Conservation (phyloP, 129 eudicot genomes). For the Mikania micrantha region DNA sequence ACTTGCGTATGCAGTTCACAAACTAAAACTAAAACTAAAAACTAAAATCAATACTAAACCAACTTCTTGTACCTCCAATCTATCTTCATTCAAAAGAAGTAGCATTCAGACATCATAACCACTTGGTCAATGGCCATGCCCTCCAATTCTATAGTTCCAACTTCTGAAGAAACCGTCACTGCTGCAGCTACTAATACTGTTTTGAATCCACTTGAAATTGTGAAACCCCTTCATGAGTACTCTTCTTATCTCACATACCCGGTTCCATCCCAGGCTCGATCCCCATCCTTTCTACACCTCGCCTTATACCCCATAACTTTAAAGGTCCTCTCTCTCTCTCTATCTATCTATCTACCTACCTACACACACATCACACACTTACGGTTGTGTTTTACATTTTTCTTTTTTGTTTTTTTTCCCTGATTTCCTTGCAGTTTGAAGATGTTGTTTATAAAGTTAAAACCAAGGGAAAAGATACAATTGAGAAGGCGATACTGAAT, state of each 20-base stretch:
- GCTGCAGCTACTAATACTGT: background rate
- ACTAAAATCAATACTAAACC: constrained; percentile 22
- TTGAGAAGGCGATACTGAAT: constrained; percentile 79
- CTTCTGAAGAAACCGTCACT: constrained; percentile 34
- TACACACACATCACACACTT: too few relatives aligned
- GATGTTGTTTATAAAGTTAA: constrained; percentile 82
- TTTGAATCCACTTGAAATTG: constrained; percentile 31
- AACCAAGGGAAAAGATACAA: constrained; percentile 34
- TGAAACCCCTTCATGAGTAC: constrained; percentile 32
- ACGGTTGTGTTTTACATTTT: background rate
- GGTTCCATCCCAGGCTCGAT: constrained; percentile 31
- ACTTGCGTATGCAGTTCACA: constrained; percentile 39
- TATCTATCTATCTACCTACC: background rate
- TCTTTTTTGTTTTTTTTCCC: background rate
- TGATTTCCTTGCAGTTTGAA: constrained; percentile 58
- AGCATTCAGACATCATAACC: constrained; percentile 9
- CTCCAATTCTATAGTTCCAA: constrained; percentile 47
- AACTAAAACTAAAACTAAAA: constrained; percentile 26
- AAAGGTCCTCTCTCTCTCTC: constrained; percentile 46
- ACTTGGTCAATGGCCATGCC: constrained; percentile 43
- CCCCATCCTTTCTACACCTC: constrained; percentile 43
- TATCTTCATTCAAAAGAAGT: constrained; percentile 9
- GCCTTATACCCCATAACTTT: constrained; percentile 57
- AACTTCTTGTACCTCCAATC: constrained; percentile 22
- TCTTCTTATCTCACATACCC: constrained; percentile 43